Conservation (phyloP, 768 basidiomycete genomes). For the Boletus pseudopeckii region DNA sequence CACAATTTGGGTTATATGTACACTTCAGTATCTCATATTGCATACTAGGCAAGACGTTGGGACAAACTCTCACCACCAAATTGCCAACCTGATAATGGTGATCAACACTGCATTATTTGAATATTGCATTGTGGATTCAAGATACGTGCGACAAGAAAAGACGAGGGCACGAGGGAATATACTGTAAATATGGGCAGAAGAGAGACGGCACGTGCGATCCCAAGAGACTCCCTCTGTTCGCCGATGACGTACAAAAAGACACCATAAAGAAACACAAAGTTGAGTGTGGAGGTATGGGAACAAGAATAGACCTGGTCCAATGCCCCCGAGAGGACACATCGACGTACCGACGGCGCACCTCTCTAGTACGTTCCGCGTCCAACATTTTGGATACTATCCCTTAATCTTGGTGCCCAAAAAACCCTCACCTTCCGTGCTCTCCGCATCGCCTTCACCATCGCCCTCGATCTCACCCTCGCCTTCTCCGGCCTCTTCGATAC, state of each 20-base stretch:
- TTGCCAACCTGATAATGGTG: too few species aligned
- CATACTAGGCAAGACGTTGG: too few species aligned
- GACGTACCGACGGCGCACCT: too few species aligned
- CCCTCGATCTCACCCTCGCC: slow-evolving; percentile 21
- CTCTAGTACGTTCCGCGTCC: too few species aligned
- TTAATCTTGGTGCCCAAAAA: slow-evolving; percentile 27
- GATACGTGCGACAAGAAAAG: not conserved
- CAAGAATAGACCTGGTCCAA: too few species aligned
- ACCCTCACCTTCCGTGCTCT: slow-evolving; percentile 30
- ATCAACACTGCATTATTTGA: too few species aligned
- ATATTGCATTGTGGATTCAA: too few species aligned
- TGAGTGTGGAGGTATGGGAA: not conserved
- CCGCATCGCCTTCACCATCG: slow-evolving; percentile 26
- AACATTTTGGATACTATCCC: slow-evolving; percentile 1
- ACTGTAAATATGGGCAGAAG: not conserved
- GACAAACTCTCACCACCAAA: too few species aligned
- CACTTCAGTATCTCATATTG: too few species aligned
- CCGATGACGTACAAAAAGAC: not conserved
- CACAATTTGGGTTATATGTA: too few species aligned
- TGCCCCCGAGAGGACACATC: not conserved
- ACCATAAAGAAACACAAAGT: not conserved
- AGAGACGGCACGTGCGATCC: not conserved
- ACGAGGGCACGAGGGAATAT: not conserved
- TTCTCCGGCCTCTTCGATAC: slow-evolving; percentile 22
- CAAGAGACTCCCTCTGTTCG: not conserved